Percentiles rank a stretch among this genome's conserved stretches.
phyloP scores from a whole-genome alignment of 2,329 filamentous ascomycete species.

The Hymenoscyphus fructigenus region DNA sequence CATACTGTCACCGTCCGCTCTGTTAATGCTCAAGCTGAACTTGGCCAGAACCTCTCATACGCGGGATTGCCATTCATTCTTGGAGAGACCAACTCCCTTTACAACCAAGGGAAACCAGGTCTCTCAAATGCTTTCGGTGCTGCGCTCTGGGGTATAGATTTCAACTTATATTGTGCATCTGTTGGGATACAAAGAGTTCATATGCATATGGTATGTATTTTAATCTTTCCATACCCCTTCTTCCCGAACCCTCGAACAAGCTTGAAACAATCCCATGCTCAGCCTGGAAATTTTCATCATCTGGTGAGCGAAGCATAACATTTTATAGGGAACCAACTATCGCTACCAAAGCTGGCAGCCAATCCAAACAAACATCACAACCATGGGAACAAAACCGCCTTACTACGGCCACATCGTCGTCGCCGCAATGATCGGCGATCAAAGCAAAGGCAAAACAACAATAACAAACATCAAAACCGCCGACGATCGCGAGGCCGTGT shows the following conservation, averaged over 20 bases:
- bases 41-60: constrained; percentile 37
- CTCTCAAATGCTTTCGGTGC: constrained; percentile 65
- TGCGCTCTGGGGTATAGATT: constrained; percentile 64
- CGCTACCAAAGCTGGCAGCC: constrained; percentile 63
- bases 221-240: too few species aligned
- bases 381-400: constrained; percentile 58
- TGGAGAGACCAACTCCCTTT: constrained; percentile 58
- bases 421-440: constrained; percentile 53
- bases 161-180: constrained; percentile 57
- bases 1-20: constrained; percentile 53
- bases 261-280: too few species aligned
- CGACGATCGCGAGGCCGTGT: constrained; percentile 47
- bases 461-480: constrained; percentile 49
- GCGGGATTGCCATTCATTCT: constrained; percentile 33
- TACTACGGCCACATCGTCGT: constrained; percentile 64
- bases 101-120: constrained; percentile 59
- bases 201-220: constrained; percentile 53
- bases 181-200: constrained; percentile 57
- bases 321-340: constrained; percentile 53
- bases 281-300: too few species aligned
- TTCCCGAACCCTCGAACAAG: too few species aligned
- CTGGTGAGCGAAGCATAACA: too few species aligned
- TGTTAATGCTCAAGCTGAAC: constrained; percentile 42
- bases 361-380: constrained; percentile 47
- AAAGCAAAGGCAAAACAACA: constrained; percentile 38